Evolutionary conservation across 345 rosid species (phyloP).

Genomic region (Citrus reticulata): DNA sequence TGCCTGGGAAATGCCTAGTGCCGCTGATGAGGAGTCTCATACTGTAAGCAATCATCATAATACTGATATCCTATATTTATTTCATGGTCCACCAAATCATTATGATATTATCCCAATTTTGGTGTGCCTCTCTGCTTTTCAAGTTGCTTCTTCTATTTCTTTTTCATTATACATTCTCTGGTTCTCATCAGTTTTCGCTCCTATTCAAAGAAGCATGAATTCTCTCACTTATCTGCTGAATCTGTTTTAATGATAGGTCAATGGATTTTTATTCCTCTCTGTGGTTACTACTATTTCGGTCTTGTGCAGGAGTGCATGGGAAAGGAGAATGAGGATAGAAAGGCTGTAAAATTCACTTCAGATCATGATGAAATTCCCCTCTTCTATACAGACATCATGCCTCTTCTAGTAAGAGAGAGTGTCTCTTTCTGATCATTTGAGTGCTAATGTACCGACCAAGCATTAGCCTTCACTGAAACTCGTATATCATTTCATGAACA

Average conservation of each 20-base stretch:
- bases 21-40: conserved; percentile 35
- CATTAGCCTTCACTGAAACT: not conserved
- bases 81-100: not conserved
- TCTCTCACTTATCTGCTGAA: not conserved
- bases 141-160: not conserved
- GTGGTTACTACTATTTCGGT: not conserved
- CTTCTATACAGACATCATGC: conserved; percentile 86
- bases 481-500: not conserved
- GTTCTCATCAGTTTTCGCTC: not conserved
- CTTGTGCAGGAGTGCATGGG: conserved; percentile 51
- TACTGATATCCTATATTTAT: not conserved
- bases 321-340: conserved; percentile 66
- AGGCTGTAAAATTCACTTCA: conserved; percentile 25
- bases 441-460: not conserved
- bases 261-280: not conserved
- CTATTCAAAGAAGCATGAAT: not conserved
- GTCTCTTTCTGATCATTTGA: not conserved
- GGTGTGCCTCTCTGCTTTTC: not conserved
- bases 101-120: not conserved
- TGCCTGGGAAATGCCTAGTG: conserved; percentile 76
- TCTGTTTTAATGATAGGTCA: not conserved
- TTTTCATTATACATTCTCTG: not conserved
- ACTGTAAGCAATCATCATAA: conserved; percentile 14
- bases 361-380: conserved; percentile 75
- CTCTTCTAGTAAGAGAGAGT: conserved; percentile 81